Conservation (phyloP, 768 basidiomycete genomes). For the Psilocybe azurescens region DNA sequence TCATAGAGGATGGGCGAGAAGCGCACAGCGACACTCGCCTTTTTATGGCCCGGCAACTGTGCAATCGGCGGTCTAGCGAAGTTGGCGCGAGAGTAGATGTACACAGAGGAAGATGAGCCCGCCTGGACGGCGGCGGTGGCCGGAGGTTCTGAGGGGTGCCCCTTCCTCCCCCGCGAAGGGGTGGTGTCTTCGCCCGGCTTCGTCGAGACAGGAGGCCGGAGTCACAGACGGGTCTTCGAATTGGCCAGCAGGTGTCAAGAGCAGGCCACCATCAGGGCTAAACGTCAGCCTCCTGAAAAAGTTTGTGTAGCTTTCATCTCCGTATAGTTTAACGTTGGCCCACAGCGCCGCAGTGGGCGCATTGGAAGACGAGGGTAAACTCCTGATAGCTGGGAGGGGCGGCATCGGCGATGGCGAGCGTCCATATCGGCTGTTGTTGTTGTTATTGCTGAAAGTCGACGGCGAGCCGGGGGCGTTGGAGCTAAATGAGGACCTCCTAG, state of each 20-base stretch:
- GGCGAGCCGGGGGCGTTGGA: constrained; percentile 84
- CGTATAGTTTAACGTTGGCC: constrained; percentile 84
- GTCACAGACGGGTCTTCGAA: constrained; percentile 89
- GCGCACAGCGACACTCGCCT: constrained; percentile 90
- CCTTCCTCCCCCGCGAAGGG: constrained; percentile 63
- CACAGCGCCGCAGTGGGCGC: constrained; percentile 40
- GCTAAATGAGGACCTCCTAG: constrained; percentile 76
- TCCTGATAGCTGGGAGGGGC: constrained; percentile 91
- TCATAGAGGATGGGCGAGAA: constrained; percentile 96
- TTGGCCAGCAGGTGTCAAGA: constrained; percentile 95
- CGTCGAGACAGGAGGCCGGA: constrained; percentile 20
- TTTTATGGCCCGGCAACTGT: constrained; percentile 95
- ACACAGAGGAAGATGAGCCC: constrained; percentile 68
- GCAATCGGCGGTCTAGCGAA: constrained; percentile 93
- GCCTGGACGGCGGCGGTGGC: constrained; percentile 40
- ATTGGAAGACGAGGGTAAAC: constrained; percentile 55
- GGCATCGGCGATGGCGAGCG: constrained; percentile 91
- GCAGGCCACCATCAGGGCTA: constrained; percentile 91
- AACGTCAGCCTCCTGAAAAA: constrained; percentile 96
- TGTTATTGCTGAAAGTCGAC: constrained; percentile 45
- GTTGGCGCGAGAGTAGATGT: constrained; percentile 95
- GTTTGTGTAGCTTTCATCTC: constrained; percentile 93
- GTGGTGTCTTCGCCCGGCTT: constrained; percentile 41
- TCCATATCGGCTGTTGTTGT: constrained; percentile 58
- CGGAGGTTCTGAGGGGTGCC: constrained; percentile 43